phyloP scores from a whole-genome alignment of 2,329 filamentous ascomycete genomes.

The Xylaria sp. region DNA sequence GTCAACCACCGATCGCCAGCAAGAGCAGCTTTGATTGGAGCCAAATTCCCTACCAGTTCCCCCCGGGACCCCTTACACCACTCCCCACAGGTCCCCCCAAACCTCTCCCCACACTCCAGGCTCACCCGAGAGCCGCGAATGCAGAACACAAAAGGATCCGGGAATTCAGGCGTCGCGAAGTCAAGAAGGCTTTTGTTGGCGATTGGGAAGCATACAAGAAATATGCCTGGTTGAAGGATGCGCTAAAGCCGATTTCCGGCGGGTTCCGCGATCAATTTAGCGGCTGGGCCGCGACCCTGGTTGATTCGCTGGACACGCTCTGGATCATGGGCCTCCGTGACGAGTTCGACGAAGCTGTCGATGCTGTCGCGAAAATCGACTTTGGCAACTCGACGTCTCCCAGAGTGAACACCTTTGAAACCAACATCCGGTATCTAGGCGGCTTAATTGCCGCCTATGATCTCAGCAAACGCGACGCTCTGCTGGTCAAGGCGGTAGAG shows the following conservation, averaged over 20 bases:
- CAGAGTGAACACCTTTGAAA: conserved; percentile 58
- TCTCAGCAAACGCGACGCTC: conserved; percentile 52
- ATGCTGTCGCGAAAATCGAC: conserved; percentile 58
- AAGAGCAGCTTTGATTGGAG: conserved; percentile 41
- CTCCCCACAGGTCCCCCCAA: conserved; percentile 25
- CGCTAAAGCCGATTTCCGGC: conserved; percentile 58
- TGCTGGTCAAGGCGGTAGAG: conserved; percentile 58
- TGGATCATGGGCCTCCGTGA: conserved; percentile 62
- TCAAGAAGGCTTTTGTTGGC: conserved; percentile 51
- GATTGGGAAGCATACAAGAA: conserved; percentile 59
- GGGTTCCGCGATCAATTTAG: conserved; percentile 58
- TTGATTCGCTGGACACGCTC: conserved; percentile 63
- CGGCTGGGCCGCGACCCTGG: conserved; percentile 63
- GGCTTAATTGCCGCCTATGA: conserved; percentile 56
- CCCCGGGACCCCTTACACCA: conserved; percentile 20
- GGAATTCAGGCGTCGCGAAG: conserved; percentile 49
- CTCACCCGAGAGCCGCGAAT: background rate
- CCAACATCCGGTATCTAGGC: conserved; percentile 58
- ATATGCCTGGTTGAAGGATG: conserved; percentile 61
- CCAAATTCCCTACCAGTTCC: conserved; percentile 23
- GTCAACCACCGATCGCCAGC: conserved; percentile 13
- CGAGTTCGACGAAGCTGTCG: conserved; percentile 61
- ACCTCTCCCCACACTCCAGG: conserved; percentile 30
- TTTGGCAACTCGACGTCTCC: conserved; percentile 55
- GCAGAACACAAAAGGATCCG: conserved; percentile 12